A percentile compares a stretch with the other conserved stretches of the same genome.
phyloP scores from a whole-genome alignment of 108 stramenopile species.

The Epithemia pelagica region DNA sequence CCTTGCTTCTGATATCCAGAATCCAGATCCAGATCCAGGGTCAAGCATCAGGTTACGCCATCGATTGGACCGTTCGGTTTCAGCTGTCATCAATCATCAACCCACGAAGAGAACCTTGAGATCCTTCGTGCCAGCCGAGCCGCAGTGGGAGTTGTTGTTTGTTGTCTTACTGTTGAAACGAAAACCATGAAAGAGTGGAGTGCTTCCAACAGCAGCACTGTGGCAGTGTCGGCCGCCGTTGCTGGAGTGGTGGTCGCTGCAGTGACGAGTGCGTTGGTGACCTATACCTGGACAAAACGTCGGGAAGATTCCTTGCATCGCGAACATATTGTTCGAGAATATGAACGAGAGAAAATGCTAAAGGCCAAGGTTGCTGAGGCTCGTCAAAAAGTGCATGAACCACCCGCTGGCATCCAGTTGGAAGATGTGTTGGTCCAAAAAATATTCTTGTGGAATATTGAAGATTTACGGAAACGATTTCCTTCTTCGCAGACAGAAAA shows the following conservation, averaged over 20 bases:
- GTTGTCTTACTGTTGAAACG: too few species aligned
- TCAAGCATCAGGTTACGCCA: too few species aligned
- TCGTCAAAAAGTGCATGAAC: constrained; percentile 24
- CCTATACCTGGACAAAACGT: constrained; percentile 5
- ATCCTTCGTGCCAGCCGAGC: too few species aligned
- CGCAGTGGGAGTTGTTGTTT: too few species aligned
- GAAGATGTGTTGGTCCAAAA: constrained; percentile 41
- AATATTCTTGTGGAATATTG: constrained; percentile 75
- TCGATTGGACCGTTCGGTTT: too few species aligned
- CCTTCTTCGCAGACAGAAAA: constrained; percentile 19
- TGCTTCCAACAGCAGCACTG: background rate
- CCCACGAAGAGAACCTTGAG: too few species aligned
- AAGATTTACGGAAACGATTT: constrained; percentile 66
- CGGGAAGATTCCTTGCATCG: constrained; percentile 12
- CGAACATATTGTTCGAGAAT: background rate
- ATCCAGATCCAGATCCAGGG: too few species aligned
- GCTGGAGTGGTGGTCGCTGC: background rate
- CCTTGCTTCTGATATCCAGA: too few species aligned
- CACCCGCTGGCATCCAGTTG: constrained; percentile 44
- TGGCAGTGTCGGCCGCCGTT: background rate
- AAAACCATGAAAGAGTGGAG: too few species aligned
- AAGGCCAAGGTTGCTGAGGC: constrained; percentile 31
- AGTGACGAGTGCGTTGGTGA: background rate
- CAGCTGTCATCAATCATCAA: too few species aligned
- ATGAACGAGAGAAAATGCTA: constrained; percentile 31